phyloP scores from a whole-genome alignment of 345 rosid genomes.

The Citrus trifoliata region DNA sequence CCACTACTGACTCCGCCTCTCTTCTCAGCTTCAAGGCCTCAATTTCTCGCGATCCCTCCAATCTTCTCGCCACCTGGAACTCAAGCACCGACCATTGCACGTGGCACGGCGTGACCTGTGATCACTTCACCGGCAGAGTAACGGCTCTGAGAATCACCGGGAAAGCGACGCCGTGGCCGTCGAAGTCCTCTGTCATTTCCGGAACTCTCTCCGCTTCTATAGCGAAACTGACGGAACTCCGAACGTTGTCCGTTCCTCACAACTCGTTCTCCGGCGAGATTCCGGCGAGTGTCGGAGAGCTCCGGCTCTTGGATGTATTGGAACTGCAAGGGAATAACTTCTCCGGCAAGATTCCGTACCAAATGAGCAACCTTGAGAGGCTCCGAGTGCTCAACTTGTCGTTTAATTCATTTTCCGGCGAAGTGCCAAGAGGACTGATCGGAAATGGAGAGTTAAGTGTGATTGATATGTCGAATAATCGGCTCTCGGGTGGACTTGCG shows the following conservation, averaged over 20 bases:
- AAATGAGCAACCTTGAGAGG: slow-evolving; percentile 31
- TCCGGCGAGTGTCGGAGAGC: slow-evolving; percentile 36
- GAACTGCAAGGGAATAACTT: slow-evolving; percentile 62
- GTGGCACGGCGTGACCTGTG: slow-evolving; percentile 55
- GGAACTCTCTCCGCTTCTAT: slow-evolving; percentile 39
- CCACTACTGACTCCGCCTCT: slow-evolving; percentile 23
- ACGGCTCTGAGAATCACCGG: slow-evolving; percentile 28
- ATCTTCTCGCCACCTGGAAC: slow-evolving; percentile 46
- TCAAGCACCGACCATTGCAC: slow-evolving; percentile 28
- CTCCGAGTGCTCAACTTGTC: slow-evolving; percentile 53
- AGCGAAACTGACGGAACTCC: slow-evolving; percentile 32
- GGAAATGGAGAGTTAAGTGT: slow-evolving; percentile 33
- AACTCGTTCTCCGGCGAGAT: slow-evolving; percentile 47
- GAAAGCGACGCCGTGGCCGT: background rate
- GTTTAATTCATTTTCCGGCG: slow-evolving; percentile 42
- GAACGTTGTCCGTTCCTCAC: slow-evolving; percentile 36
- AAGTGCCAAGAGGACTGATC: slow-evolving; percentile 38
- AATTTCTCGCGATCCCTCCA: slow-evolving; percentile 33
- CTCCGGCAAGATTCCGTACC: slow-evolving; percentile 44
- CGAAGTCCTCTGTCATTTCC: background rate
- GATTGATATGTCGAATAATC: slow-evolving; percentile 57
- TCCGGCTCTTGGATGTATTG: slow-evolving; percentile 41
- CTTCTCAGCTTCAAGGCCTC: slow-evolving; percentile 51
- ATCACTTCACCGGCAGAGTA: slow-evolving; percentile 30
- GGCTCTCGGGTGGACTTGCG: slow-evolving; percentile 30